Evolutionary conservation across 345 rosid genomes (phyloP).

Genomic region (Lumnitzera littorea): DNA sequence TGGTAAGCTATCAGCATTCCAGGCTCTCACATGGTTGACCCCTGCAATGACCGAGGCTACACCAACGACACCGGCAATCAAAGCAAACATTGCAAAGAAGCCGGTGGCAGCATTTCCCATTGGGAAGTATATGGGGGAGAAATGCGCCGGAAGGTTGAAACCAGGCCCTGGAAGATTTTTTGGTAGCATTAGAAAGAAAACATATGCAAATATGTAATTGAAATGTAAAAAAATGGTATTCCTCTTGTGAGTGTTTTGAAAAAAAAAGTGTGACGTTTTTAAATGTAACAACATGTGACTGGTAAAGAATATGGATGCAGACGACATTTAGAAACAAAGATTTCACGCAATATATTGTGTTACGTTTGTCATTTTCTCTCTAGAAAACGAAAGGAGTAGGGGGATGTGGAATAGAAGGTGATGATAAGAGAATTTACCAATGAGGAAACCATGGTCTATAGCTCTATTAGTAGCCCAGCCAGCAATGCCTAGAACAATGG

Average conservation of each 20-base stretch:
- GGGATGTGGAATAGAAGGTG: background rate
- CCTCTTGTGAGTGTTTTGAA: too few relatives aligned
- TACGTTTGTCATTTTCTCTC: too few relatives aligned
- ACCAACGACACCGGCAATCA: conserved; percentile 87
- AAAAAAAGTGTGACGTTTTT: too few relatives aligned
- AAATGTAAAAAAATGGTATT: too few relatives aligned
- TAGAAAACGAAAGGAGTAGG: too few relatives aligned
- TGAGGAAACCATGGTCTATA: conserved; percentile 68
- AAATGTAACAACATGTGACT: too few relatives aligned
- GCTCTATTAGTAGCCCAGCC: conserved; percentile 84
- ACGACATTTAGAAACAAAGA: too few relatives aligned
- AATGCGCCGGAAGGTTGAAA: conserved; percentile 71
- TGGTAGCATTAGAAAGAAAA: background rate
- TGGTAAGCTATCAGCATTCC: conserved; percentile 56
- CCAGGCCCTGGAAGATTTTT: conserved; percentile 45
- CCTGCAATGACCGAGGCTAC: conserved; percentile 71
- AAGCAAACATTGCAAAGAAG: conserved; percentile 68
- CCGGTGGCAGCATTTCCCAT: conserved; percentile 99
- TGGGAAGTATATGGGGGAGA: conserved; percentile 84
- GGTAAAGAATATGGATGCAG: too few relatives aligned
- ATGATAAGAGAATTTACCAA: conserved; percentile 34
- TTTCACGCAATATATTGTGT: too few relatives aligned
- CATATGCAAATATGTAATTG: too few relatives aligned
- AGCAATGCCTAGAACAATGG: conserved; percentile 60
- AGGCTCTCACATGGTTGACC: conserved; percentile 49